Base-by-base conservation (phyloP, 1,284 basidiomycete genomes). In the Macrocystidia cucumis region DNA sequence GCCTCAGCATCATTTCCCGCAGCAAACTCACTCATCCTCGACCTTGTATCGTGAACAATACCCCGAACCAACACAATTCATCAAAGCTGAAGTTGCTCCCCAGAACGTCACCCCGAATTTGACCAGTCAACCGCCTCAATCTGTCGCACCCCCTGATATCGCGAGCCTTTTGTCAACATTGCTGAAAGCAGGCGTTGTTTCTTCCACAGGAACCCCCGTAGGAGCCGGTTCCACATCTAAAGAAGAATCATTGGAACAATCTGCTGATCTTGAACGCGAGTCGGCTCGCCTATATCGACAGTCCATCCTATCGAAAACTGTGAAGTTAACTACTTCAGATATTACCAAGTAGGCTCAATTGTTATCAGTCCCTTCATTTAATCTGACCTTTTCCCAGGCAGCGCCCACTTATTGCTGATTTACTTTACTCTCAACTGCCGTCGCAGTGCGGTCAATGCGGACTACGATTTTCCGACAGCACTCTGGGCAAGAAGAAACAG, bases 361-460 rank as follows among this genome's bases (percentile, higher is more conserved):
- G 34, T 39, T 23, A 22, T 26, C 12, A 12, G 12, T 35, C 11
- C 21, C 24, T 12, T 17, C 24, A 13, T 21, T 38, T 29, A 42
- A 38, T 45, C 5, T 43, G 16, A 16, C 48, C 27, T 32, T 41
- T 34, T 24, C 28, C n/a, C 43, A 88, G 84, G 56, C 74, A 73
- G 53, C 74, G 72, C 21, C 69, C 81, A 2, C 60, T 64, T 19
- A 67, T 88, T 42, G 58, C 71, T 44, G 63, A 74, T 16, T 66
- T 92, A 37, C 63, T 95, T 34, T 89, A 90, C 47, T 69, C 78
- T 40, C 75, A 76, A 40, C 68, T 95, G 14, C 73, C 85, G 7
- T 65, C 78, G 14, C 86, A 91, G 60, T 98, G 95, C 69, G 91
- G 86, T 58, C 95, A 98, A 54, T 98, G 95, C 64, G 90, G 87